phyloP scores from a whole-genome alignment of 257 asterid genomes.

The Salvia hispanica region DNA sequence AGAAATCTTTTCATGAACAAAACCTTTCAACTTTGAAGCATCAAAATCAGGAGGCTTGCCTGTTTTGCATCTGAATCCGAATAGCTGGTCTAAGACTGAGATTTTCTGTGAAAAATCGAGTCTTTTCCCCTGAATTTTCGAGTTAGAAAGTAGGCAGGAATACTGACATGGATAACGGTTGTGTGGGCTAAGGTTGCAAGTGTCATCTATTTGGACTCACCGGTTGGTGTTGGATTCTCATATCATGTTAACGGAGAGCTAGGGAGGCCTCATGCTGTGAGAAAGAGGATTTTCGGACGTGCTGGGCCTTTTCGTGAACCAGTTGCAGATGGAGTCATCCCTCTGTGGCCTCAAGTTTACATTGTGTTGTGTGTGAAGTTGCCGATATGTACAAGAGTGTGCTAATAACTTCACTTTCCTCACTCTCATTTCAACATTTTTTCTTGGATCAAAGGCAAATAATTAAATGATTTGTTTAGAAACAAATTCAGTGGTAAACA shows the following conservation, averaged over 20 bases:
- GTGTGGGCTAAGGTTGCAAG: constrained; percentile 47
- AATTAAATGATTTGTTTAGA: constrained; percentile 25
- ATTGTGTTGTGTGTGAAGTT: background rate
- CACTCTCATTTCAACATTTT: constrained; percentile 32
- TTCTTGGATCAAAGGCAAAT: background rate
- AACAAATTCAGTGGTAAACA: no score
- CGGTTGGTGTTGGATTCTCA: constrained; percentile 66
- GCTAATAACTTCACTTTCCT: constrained; percentile 51
- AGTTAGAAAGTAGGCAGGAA: background rate
- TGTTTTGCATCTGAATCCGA: constrained; percentile 52
- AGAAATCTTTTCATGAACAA: constrained; percentile 30
- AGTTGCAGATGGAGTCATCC: constrained; percentile 47
- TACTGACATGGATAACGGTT: background rate
- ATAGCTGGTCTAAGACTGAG: constrained; percentile 65
- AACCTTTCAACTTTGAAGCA: constrained; percentile 63
- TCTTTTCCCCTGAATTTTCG: background rate
- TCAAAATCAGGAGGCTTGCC: constrained; percentile 51
- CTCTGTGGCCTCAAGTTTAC: constrained; percentile 43
- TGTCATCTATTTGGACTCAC: constrained; percentile 62
- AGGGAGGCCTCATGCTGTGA: constrained; percentile 56
- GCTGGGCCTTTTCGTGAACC: constrained; percentile 70
- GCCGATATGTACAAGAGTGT: constrained; percentile 52
- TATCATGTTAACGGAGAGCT: constrained; percentile 44
- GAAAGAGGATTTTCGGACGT: constrained; percentile 61
- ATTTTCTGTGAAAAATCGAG: background rate